phyloP scores from a whole-genome alignment of 257 asterid genomes.

The Rhazya stricta region DNA sequence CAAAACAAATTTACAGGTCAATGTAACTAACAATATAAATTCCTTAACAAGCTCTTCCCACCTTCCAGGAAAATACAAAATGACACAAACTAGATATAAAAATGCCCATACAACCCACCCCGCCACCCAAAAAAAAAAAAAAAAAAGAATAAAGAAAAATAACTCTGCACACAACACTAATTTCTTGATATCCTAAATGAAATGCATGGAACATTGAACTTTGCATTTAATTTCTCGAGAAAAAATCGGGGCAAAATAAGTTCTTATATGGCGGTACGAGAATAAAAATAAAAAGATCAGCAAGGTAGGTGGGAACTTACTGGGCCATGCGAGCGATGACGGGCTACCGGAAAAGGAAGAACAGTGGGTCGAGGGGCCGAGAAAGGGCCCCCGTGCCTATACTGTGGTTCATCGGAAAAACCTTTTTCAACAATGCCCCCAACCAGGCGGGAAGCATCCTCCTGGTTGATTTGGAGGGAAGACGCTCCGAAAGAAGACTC shows the following conservation, averaged over 20 bases:
- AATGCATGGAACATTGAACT: not conserved
- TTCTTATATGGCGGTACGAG: not conserved
- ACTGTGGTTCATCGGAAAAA: constrained; percentile 35
- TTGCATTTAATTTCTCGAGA: not conserved
- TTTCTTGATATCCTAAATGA: not conserved
- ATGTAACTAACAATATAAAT: not conserved
- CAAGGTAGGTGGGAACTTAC: constrained; percentile 26
- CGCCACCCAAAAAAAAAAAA: not conserved
- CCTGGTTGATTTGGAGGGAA: constrained; percentile 28
- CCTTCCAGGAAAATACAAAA: not conserved
- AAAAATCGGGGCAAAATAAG: not conserved
- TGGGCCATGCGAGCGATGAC: constrained; percentile 91
- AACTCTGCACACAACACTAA: not conserved
- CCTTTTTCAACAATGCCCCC: constrained; percentile 93
- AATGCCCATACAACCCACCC: not conserved
- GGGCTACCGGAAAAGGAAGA: constrained; percentile 82
- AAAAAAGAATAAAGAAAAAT: not conserved
- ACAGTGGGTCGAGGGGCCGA: constrained; percentile 62
- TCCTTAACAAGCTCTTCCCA: not conserved
- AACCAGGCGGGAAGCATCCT: constrained; percentile 49
- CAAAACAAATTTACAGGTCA: constrained; percentile 19
- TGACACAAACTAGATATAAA: not conserved
- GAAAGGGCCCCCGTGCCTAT: constrained; percentile 28
- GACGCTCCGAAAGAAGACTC: constrained; percentile 24
- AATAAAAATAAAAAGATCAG: not conserved